phyloP scores from a whole-genome alignment of 306 rosid species.

The Lathyrus aphaca region DNA sequence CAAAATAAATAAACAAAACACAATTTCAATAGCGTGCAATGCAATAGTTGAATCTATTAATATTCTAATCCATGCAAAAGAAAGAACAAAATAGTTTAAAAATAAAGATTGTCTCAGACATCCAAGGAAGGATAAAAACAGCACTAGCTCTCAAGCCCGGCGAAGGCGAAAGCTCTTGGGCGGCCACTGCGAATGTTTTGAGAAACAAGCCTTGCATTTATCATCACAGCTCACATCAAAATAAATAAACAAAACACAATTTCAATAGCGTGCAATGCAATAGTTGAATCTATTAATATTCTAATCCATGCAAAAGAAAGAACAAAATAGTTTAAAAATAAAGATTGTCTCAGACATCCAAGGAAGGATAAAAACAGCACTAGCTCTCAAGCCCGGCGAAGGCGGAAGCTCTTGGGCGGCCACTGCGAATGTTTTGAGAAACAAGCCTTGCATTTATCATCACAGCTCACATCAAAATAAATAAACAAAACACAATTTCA shows the following conservation, averaged over 20 bases:
- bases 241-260: background rate
- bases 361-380: constrained; percentile 45
- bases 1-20: background rate
- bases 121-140: constrained; percentile 44
- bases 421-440: constrained; percentile 46
- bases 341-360: constrained; percentile 38
- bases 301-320: no score
- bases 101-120: constrained; percentile 26
- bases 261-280: no score
- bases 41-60: background rate
- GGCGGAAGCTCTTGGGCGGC: constrained; percentile 48
- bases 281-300: background rate
- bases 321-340: background rate
- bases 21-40: background rate
- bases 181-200: constrained; percentile 47
- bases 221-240: background rate
- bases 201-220: constrained; percentile 47
- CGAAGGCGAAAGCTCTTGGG: constrained; percentile 47
- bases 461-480: background rate
- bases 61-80: no score
- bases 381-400: constrained; percentile 48
- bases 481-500: background rate
- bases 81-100: background rate
- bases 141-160: constrained; percentile 50
- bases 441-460: no score